These are phyloP conservation scores for Gossypium turneri DNA, from an alignment of 345 rosid species.

Conservation along the genomic window DNA sequence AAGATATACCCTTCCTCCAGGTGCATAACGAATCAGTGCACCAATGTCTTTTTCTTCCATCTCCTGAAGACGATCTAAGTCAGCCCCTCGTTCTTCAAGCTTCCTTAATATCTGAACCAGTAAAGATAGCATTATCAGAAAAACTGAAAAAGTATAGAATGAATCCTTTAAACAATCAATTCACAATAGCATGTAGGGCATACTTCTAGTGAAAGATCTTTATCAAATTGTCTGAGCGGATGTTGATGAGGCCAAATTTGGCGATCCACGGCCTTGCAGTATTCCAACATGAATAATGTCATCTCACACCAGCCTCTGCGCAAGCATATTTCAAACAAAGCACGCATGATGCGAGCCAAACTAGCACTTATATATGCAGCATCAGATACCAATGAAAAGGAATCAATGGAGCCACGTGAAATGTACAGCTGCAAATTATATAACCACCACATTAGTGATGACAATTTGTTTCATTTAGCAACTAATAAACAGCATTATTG, in stretches of 20 bases:
- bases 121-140: conserved; percentile 22
- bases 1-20: conserved; percentile 79
- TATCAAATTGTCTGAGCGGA: conserved; percentile 91
- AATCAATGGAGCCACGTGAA: conserved; percentile 90
- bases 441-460: conserved; percentile 25
- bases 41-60: conserved; percentile 97
- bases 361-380: conserved; percentile 98
- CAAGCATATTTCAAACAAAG: conserved; percentile 89
- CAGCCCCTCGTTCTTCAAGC: conserved; percentile 91
- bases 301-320: conserved; percentile 92
- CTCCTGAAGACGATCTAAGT: conserved; percentile 75
- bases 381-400: conserved; percentile 88
- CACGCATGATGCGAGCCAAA: conserved; percentile 96
- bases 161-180: conserved; percentile 5
- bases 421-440: conserved; percentile 73
- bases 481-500: conserved; percentile 18
- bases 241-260: conserved; percentile 96
- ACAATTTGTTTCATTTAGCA: conserved; percentile 15
- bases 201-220: conserved; percentile 78
- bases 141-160: conserved; percentile 17
- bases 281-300: conserved; percentile 86
- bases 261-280: conserved; percentile 98
- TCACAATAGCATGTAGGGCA: conserved; percentile 21
- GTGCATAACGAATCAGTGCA: conserved; percentile 84
- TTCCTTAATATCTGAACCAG: conserved; percentile 68